These are phyloP conservation scores for Cladosporium colombiae DNA, from an alignment of 2,329 filamentous ascomycete genomes.

Conservation along the genomic window DNA sequence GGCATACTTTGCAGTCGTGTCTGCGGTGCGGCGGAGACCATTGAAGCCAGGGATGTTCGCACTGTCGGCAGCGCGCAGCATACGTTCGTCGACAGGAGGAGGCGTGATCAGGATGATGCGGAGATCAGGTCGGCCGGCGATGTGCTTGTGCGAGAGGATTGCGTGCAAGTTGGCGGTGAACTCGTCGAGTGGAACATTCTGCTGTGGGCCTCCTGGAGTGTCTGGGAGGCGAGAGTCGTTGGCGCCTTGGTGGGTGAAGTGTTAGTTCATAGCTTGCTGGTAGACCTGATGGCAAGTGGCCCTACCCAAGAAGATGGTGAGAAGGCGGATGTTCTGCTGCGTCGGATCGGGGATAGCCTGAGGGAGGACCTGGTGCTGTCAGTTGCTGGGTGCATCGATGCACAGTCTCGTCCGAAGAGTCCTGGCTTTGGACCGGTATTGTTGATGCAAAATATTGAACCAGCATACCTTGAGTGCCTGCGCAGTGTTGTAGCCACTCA, in stretches of 20 bases:
- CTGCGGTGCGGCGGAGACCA: slow-evolving; percentile 54
- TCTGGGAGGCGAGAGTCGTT: slow-evolving; percentile 79
- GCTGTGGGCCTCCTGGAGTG: slow-evolving; percentile 56
- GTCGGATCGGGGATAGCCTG: slow-evolving; percentile 69
- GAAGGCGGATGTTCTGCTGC: slow-evolving; percentile 62
- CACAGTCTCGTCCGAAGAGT: background rate
- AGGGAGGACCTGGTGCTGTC: slow-evolving; percentile 57
- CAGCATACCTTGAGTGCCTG: slow-evolving; percentile 59
- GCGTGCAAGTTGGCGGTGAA: slow-evolving; percentile 72
- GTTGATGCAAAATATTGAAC: background rate
- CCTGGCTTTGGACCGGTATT: background rate
- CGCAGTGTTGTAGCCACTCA: slow-evolving; percentile 79
- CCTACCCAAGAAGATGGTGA: slow-evolving; percentile 51
- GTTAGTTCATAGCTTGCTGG: slow-evolving; percentile 53
- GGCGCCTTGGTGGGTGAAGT: slow-evolving; percentile 63
- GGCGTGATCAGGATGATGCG: slow-evolving; percentile 78
- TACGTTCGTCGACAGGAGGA: slow-evolving; percentile 78
- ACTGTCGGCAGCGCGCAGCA: slow-evolving; percentile 52
- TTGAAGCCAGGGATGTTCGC: slow-evolving; percentile 39
- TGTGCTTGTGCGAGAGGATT: slow-evolving; percentile 71
- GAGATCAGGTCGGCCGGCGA: slow-evolving; percentile 66
- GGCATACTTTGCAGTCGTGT: slow-evolving; percentile 63
- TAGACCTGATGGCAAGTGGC: background rate
- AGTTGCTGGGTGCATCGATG: background rate
- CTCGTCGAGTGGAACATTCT: slow-evolving; percentile 74